Evolutionary conservation across 495 filamentous ascomycete species (phyloP).

Genomic region (Neurospora sublineolata): DNA sequence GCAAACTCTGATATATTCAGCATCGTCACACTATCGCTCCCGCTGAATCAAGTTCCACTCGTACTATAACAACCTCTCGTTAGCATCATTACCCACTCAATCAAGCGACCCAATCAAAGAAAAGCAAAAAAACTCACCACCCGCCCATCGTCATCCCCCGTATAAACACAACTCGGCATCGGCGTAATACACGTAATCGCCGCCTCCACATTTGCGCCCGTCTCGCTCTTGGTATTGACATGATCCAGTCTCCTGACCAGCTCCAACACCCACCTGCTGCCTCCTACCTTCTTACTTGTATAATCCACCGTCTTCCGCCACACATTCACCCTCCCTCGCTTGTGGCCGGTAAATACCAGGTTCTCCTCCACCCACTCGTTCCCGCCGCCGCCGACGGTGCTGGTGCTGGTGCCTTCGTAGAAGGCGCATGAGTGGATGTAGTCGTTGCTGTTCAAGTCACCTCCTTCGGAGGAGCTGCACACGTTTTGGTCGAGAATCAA

Average conservation of each 20-base stretch:
- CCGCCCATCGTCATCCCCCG: constrained; percentile 79
- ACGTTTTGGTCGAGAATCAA: constrained; percentile 69
- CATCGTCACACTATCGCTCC: constrained; percentile 29
- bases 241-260: constrained; percentile 72
- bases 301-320: constrained; percentile 40
- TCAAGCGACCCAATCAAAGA: neutral
- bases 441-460: constrained; percentile 40
- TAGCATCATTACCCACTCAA: constrained; percentile 9
- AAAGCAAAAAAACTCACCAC: constrained; percentile 41
- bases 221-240: constrained; percentile 59
- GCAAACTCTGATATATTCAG: neutral
- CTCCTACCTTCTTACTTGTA: neutral
- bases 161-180: constrained; percentile 75
- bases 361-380: constrained; percentile 89
- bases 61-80: constrained; percentile 42
- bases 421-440: constrained; percentile 72
- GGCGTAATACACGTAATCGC: constrained; percentile 81
- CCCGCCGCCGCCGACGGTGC: constrained; percentile 26
- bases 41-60: constrained; percentile 82
- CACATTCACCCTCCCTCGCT: constrained; percentile 70
- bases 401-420: constrained; percentile 56
- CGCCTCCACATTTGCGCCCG: constrained; percentile 63
- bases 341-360: constrained; percentile 80
- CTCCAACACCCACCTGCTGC: constrained; percentile 33
- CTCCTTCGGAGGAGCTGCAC: constrained; percentile 36